Base-by-base conservation (phyloP, 2,329 filamentous ascomycete genomes). In the Aspergillus spinulosporus region DNA sequence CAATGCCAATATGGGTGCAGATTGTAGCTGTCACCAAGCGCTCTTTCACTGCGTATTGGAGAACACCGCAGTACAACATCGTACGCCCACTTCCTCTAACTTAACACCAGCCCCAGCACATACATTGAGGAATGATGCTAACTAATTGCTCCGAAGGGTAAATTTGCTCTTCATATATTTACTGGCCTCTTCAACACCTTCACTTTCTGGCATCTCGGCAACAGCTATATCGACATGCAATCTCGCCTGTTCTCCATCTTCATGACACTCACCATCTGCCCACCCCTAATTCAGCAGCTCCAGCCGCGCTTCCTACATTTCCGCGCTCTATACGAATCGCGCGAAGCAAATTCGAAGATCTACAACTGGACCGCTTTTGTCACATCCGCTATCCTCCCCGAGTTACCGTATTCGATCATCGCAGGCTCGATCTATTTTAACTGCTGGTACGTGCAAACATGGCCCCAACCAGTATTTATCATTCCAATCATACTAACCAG, bases 281-380 rank as follows among this genome's bases (percentile, higher is more conserved):
- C 88, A 0, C 87, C 88, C 0, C 76, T 92, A 0, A 89, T 92
- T 56, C 87, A 92, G 64, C 88, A 92, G 64, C 78, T 92, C 0
- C 88, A 92, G 66, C 89, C 89, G 0, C 82, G 84, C 4, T 92
- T 88, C 68, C 75, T 91, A 50, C 77, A 82, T 57, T 82, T 84
- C 44, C 81, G 88, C 3, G 78, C 82, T 32, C 79, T 93, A 28
- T 94, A 89, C 74, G 76, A 88, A 68, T 84, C 82, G 1, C 82
- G 90, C 4, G 90, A 94, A 70, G 82, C 85, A 48, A 89, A 84
- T n/a, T 84, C 87, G 12, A 91, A 91, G 70, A 90, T 91, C 28
- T 94, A 93, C 73, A 86, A 84, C 1, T 92, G 89, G 88, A 73
- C 82, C 12, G 87, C 88, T 0, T 90, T 88, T 72, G 82, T 84